Percentiles rank a stretch among this genome's conserved stretches.
Evolutionary conservation across 805 yeast genomes (phyloP).

Genomic region (Danielia oregonensis): DNA sequence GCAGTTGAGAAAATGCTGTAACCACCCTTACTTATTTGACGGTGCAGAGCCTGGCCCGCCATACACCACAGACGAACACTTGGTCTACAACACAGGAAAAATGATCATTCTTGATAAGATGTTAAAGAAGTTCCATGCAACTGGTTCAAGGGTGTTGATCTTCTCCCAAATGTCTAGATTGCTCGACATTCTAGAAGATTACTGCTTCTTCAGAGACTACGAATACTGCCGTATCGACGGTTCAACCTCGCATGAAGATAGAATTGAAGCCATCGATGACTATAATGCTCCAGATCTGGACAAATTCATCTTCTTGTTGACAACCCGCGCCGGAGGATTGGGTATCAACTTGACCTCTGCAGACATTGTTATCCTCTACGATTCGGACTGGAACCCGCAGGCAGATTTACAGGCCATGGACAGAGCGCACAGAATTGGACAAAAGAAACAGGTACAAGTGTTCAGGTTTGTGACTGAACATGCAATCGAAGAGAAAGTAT

Average conservation of each 20-base stretch:
- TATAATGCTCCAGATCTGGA: conserved; percentile 78
- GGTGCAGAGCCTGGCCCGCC: conserved; percentile 99
- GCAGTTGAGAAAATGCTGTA: conserved; percentile 95
- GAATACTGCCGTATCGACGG: conserved; percentile 94
- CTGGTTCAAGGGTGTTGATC: conserved; percentile 86
- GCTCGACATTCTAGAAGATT: conserved; percentile 87
- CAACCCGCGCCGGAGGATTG: conserved; percentile 96
- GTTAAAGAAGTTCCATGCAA: conserved; percentile 61
- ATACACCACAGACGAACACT: conserved; percentile 90
- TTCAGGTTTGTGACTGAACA: conserved; percentile 91
- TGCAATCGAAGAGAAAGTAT: conserved; percentile 93
- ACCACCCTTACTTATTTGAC: conserved; percentile 94
- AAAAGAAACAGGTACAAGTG: conserved; percentile 91
- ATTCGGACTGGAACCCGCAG: conserved; percentile 97
- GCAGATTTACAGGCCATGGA: conserved; percentile 99
- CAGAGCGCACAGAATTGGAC: conserved; percentile 96
- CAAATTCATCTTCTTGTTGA: conserved; percentile 78
- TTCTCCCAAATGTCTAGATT: conserved; percentile 93
- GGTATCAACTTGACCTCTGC: conserved; percentile 93
- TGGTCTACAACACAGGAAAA: conserved; percentile 85
- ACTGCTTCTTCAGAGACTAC: conserved; percentile 79
- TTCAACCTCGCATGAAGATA: conserved; percentile 86
- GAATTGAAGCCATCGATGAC: conserved; percentile 89
- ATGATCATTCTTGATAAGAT: conserved; percentile 85
- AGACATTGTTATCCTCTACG: conserved; percentile 82